These are phyloP conservation scores for Aegle marmelos DNA, from an alignment of 345 rosid genomes.

Conservation along the genomic window DNA sequence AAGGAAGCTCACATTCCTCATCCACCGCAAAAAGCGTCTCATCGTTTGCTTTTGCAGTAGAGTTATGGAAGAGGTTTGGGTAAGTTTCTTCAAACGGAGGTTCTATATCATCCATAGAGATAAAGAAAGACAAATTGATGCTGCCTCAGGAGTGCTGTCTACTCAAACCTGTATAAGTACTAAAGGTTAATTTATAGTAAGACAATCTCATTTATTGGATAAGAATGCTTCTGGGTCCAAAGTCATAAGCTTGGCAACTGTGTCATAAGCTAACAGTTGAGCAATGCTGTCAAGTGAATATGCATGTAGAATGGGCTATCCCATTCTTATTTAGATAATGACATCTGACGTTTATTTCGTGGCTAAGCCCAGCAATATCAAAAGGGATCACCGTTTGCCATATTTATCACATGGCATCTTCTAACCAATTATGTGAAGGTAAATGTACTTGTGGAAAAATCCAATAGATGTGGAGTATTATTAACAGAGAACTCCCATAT, in stretches of 20 bases:
- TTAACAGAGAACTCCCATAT: too few relatives aligned
- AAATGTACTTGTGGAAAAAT: neutral
- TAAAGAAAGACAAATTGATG: neutral
- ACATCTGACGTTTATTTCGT: too few relatives aligned
- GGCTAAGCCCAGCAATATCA: too few relatives aligned
- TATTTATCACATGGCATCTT: neutral
- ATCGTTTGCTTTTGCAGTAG: neutral
- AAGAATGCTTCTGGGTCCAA: neutral
- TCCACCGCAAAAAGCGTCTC: neutral
- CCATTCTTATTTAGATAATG: too few relatives aligned
- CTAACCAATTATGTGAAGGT: neutral
- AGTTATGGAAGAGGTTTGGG: conserved; percentile 18
- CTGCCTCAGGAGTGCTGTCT: neutral
- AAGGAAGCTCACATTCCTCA: conserved; percentile 40
- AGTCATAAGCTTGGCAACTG: neutral
- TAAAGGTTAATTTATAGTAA: neutral
- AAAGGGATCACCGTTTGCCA: too few relatives aligned
- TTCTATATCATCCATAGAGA: conserved; percentile 22
- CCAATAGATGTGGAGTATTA: too few relatives aligned
- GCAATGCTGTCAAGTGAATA: too few relatives aligned
- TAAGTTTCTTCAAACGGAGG: conserved; percentile 34
- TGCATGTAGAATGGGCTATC: too few relatives aligned
- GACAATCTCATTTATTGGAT: neutral
- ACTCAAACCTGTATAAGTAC: neutral
- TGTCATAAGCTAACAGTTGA: too few relatives aligned